Evolutionary conservation across 139 green algal species (phyloP).

Genomic region (Chlorella sp.): DNA sequence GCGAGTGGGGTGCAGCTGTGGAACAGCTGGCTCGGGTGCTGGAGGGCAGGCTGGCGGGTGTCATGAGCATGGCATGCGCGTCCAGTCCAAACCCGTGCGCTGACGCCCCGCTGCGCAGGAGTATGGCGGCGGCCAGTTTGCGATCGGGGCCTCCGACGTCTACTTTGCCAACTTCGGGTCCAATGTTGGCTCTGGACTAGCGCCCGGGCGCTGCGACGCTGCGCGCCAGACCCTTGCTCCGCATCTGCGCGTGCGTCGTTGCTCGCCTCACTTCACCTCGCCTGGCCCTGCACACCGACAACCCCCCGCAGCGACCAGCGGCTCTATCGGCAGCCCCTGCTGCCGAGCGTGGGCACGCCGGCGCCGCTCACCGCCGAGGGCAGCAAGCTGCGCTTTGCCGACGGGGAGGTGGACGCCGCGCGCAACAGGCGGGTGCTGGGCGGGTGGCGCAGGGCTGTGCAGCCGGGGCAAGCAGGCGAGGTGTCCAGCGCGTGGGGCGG

Average conservation of each 20-base stretch:
- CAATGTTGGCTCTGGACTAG: not conserved
- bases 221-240: too few species aligned
- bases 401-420: slow-evolving; percentile 42
- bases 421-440: slow-evolving; percentile 32
- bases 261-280: too few species aligned
- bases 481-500: too few species aligned
- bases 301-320: slow-evolving; percentile 58
- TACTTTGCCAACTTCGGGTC: slow-evolving; percentile 74
- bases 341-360: not conserved
- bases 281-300: too few species aligned
- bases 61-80: too few species aligned
- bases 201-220: too few species aligned
- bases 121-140: slow-evolving; percentile 68
- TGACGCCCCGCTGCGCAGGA: slow-evolving; percentile 39
- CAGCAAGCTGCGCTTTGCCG: slow-evolving; percentile 59
- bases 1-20: slow-evolving; percentile 53
- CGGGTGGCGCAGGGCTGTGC: too few species aligned
- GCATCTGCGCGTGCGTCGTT: too few species aligned
- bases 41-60: too few species aligned
- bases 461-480: too few species aligned
- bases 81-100: too few species aligned
- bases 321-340: slow-evolving; percentile 61
- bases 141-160: slow-evolving; percentile 30
- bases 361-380: slow-evolving; percentile 37
- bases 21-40: not conserved